Evolutionary conservation across 106 monocot species (phyloP).

Genomic region (Acorus gramineus): DNA sequence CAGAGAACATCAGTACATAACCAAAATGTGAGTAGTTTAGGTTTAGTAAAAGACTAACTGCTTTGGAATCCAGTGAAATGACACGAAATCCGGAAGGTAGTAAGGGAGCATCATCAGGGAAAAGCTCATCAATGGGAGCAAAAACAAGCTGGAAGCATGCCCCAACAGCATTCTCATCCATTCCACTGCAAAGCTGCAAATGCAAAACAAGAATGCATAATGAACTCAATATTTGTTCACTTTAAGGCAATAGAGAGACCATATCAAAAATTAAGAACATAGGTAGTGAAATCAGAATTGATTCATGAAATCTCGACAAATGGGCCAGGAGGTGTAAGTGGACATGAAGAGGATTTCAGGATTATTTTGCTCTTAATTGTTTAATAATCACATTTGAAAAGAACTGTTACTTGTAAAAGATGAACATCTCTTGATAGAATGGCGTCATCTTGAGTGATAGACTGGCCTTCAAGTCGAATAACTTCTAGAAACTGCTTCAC

Average conservation of each 20-base stretch:
- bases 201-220: neutral
- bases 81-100: constrained; percentile 91
- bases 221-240: too few relatives aligned
- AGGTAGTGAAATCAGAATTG: too few relatives aligned
- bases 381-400: neutral
- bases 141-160: constrained; percentile 86
- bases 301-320: too few relatives aligned
- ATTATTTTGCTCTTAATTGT: neutral
- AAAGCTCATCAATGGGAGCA: constrained; percentile 91
- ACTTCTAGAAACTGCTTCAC: constrained; percentile 72
- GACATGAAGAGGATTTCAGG: too few relatives aligned
- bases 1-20: too few relatives aligned
- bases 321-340: too few relatives aligned
- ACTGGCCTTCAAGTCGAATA: constrained; percentile 71
- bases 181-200: constrained; percentile 84
- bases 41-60: constrained; percentile 28
- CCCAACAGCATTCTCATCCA: constrained; percentile 77
- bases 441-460: constrained; percentile 46
- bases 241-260: too few relatives aligned
- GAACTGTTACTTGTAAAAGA: constrained; percentile 63
- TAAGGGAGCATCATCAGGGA: constrained; percentile 77
- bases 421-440: constrained; percentile 61
- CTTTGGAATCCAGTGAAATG: constrained; percentile 62
- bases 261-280: too few relatives aligned
- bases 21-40: too few relatives aligned